Evolutionary conservation across 306 rosid genomes (phyloP).

Genomic region (Lathyrus aphaca): DNA sequence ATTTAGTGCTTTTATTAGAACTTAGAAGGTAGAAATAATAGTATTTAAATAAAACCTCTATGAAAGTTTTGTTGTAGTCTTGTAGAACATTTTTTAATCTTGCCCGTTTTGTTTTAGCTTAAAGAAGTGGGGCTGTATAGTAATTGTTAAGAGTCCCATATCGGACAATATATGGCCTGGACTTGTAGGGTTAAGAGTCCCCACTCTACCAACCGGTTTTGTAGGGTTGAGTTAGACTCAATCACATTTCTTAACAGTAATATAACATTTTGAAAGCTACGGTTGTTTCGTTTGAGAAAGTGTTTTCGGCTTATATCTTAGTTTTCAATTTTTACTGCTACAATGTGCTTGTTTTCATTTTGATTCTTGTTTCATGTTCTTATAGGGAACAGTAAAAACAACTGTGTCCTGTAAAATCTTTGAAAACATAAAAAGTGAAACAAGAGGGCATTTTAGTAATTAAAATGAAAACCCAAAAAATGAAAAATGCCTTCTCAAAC

Average conservation of each 20-base stretch:
- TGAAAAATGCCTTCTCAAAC: background rate
- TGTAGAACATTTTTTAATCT: background rate
- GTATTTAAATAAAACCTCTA: background rate
- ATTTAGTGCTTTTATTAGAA: conserved; percentile 1
- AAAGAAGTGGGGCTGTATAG: background rate
- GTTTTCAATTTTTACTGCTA: background rate
- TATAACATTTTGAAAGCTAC: background rate
- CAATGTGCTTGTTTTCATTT: conserved; percentile 1
- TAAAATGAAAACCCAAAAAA: background rate
- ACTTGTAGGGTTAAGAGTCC: too few relatives aligned
- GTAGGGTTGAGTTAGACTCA: too few relatives aligned
- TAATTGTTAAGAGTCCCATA: too few relatives aligned
- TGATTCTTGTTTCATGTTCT: background rate
- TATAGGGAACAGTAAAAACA: background rate
- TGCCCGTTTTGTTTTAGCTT: background rate
- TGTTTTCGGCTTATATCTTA: background rate
- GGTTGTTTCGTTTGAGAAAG: background rate
- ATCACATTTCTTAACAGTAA: too few relatives aligned
- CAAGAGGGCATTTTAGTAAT: background rate
- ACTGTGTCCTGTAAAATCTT: background rate
- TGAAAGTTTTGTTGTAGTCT: background rate
- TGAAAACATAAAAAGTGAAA: background rate
- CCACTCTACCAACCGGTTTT: too few relatives aligned
- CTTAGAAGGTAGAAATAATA: background rate
- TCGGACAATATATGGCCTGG: too few relatives aligned